Evolutionary conservation across 345 rosid genomes (phyloP), one percentile per base, ranked within the genome.

Genomic region (Sonneratia caseolaris): DNA sequence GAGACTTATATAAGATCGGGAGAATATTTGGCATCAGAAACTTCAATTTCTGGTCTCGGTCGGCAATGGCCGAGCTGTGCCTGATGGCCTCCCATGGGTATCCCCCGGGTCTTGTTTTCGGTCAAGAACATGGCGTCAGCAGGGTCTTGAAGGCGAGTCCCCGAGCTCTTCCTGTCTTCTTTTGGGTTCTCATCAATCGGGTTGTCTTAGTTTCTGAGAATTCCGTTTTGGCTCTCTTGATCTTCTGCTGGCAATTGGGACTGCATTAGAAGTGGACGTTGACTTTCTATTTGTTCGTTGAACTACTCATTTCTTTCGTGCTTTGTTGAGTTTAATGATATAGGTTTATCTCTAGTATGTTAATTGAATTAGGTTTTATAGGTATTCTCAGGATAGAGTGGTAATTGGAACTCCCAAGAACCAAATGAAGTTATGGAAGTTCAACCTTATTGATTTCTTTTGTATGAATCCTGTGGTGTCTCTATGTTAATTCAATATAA

Each of bases 61-160:
- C 27, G 57, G 71, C 35, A 59, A 93, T 83, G 97, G 80, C 77
- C 8, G 83, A 86, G 85, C 82, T 83, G 67, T 85, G 88, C 66
- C 76, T 81, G 82, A 84, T 87, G 97, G 87, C 92, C 73, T 89
- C 86, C 75, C 83, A 81, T 70, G 91, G 82, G 32, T 70, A 68
- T 75, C 87, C 83, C 42, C 71, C 82, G 14, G 82, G 79, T 38
- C 78, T 81, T 72, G 79, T 84, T 42, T 73, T 86, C 69, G 82
- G 69, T 61, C 83, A 82, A 78, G 81, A 85, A 3, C 90, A 79
- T 69, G 78, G 75, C 76, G n/a, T 71, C 73, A 78, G 45, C 69
- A 77, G 81, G 78, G 77, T 82, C 70, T 27, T 78, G 74, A 82
- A 81, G 89, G 96, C 83, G 56, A 36, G 16, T 0, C 43, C n/a